Conservation (phyloP, 2,329 filamentous ascomycete species). For the Monosporascus cannonballus region DNA sequence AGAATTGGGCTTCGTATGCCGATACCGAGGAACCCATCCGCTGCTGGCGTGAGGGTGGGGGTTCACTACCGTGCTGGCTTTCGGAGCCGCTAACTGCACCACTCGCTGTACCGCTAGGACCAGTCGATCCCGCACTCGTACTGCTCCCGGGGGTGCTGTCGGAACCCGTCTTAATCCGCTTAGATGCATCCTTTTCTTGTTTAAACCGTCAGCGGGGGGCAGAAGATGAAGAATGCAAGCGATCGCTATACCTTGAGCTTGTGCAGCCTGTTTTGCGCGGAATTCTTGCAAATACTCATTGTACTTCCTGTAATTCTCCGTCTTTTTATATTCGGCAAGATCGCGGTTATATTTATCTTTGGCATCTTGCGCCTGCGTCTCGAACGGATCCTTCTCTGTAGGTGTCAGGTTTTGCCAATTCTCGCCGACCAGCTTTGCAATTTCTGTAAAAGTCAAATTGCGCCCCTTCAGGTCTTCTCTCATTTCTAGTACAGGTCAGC, state of each 20-base stretch:
- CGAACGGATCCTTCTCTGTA: conserved; percentile 64
- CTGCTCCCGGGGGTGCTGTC: conserved; percentile 32
- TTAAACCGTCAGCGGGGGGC: conserved; percentile 4
- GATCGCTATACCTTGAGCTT: conserved; percentile 43
- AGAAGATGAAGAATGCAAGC: not conserved
- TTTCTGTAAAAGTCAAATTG: conserved; percentile 74
- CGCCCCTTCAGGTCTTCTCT: conserved; percentile 72
- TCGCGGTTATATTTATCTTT: conserved; percentile 75
- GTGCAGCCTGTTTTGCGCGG: conserved; percentile 62
- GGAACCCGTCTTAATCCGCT: conserved; percentile 41
- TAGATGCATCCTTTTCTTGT: conserved; percentile 43
- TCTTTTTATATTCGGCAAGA: conserved; percentile 72
- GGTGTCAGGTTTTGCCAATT: conserved; percentile 69
- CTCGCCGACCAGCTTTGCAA: conserved; percentile 76
- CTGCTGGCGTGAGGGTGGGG: conserved; percentile 39
- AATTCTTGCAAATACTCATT: conserved; percentile 70
- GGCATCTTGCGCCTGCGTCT: conserved; percentile 63
- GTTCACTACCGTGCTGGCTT: conserved; percentile 41
- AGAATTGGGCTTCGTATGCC: conserved; percentile 37
- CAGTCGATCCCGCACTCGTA: conserved; percentile 34
- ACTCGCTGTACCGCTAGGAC: conserved; percentile 31
- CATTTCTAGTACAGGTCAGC: conserved; percentile 47
- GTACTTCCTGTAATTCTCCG: conserved; percentile 61
- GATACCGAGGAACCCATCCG: conserved; percentile 44
- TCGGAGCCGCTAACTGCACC: conserved; percentile 43